Evolutionary conservation across 2,329 filamentous ascomycete genomes (phyloP), one percentile per base, ranked within the genome.

Genomic region (Xylariomycetidae sp.): DNA sequence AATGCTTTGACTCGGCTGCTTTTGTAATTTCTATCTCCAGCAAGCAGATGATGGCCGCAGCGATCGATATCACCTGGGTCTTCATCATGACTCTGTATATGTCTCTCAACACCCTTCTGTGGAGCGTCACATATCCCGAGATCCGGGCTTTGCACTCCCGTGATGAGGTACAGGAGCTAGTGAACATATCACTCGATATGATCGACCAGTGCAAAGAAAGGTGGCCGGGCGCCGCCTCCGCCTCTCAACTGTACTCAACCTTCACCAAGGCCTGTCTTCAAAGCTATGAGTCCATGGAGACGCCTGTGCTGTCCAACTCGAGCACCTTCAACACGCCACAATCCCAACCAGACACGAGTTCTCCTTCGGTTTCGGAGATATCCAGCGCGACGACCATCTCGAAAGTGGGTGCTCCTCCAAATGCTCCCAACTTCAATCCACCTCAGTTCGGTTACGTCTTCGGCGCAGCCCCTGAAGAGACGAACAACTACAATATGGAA

Each of bases 61-160:
- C 80, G 15, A 78, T 92, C 9, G 90, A 96, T 53, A 71, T 96
- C 40, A 96, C 89, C 1, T 97, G 90, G 90, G 82, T 95, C 27
- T 95, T 95, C 53, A 78, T 94, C 1, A 74, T 95, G 38, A 81
- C 84, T 14, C 74, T 97, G 25, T 96, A 94, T 64, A 92, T 94
- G 79, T 81, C 86, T 4, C 74, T 97, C 37, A 96, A 95, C 54
- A 89, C 87, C 5, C 75, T 96, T 31, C 72, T 98, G 1, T 98
- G 92, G 92, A 80, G 85, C 2, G 74, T 94, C 6, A 94, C 89
- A 1, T 96, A 94, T 53, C 74, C 82, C 4, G 84, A 90, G 45
- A 81, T 97, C 16, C 82, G 92, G 28, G 74, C 76, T 34, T 68
- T 76, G 13, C 83, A 95, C 54, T 58, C 73, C 4, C 77, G 81